Percentiles rank a stretch among this genome's conserved stretches.
Evolutionary conservation across 176 grass and related monocot genomes (phyloP).

Genomic region (Urochloa ruziziensis): DNA sequence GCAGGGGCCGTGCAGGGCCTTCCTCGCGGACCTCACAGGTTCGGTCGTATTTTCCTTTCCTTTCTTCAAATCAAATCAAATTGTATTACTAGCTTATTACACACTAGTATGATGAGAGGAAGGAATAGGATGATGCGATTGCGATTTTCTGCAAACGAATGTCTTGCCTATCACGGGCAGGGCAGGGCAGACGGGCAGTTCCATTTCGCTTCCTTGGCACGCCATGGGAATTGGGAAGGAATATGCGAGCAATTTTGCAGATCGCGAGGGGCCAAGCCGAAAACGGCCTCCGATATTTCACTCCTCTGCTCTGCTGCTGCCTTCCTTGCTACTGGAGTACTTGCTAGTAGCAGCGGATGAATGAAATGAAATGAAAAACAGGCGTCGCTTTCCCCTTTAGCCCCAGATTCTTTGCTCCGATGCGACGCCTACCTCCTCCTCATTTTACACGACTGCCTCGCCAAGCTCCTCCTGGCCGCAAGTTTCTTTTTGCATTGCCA

Average conservation of each 20-base stretch:
- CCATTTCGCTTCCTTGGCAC: not conserved
- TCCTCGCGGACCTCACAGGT: conserved; percentile 88
- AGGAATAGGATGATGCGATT: too few relatives aligned
- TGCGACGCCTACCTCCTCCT: conserved; percentile 1
- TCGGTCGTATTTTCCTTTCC: not conserved
- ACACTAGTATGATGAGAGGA: too few relatives aligned
- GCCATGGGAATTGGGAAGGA: not conserved
- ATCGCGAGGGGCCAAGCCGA: not conserved
- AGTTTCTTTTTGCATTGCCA: not conserved
- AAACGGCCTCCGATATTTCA: conserved; percentile 13
- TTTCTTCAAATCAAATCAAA: too few relatives aligned
- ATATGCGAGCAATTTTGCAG: not conserved
- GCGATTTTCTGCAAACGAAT: too few relatives aligned
- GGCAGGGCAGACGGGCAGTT: too few relatives aligned
- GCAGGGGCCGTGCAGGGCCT: conserved; percentile 76
- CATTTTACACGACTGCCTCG: not conserved
- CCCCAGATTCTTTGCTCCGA: conserved; percentile 40
- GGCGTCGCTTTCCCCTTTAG: conserved; percentile 29
- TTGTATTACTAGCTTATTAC: too few relatives aligned
- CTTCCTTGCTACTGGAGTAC: too few relatives aligned
- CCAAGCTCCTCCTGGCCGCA: too few relatives aligned
- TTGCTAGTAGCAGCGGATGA: too few relatives aligned
- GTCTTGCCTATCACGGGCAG: too few relatives aligned
- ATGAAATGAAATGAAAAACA: too few relatives aligned
- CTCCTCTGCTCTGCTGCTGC: not conserved